Conservation (phyloP, 805 yeast species). For the Maudiozyma bulderi region DNA sequence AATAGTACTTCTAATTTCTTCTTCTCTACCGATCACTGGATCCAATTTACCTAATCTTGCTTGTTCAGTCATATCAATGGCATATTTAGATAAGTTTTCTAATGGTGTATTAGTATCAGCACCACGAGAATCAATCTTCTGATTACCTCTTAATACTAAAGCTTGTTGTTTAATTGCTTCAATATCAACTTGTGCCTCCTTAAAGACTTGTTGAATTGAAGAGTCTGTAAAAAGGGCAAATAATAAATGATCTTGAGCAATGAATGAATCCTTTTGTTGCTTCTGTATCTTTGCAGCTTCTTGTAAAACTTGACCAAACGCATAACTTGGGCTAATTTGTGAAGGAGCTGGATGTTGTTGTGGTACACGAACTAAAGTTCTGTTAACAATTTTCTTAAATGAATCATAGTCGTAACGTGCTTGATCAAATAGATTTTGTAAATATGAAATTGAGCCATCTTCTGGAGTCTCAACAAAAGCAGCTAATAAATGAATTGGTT, state of each 20-base stretch:
- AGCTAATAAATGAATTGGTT: constrained; percentile 85
- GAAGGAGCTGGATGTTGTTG: constrained; percentile 84
- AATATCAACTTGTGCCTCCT: constrained; percentile 57
- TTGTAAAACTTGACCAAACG: constrained; percentile 65
- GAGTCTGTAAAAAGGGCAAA: constrained; percentile 77
- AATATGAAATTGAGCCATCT: constrained; percentile 50
- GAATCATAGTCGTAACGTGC: constrained; percentile 81
- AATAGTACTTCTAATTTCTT: constrained; percentile 91
- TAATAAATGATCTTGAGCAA: constrained; percentile 90
- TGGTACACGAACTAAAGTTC: constrained; percentile 73
- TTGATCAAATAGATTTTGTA: constrained; percentile 74
- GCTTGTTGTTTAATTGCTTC: constrained; percentile 73
- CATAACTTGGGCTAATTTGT: constrained; percentile 63
- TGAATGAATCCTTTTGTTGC: constrained; percentile 81
- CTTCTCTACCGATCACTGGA: constrained; percentile 98
- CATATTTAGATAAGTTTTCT: constrained; percentile 83
- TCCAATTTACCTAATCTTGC: constrained; percentile 93
- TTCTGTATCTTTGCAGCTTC: constrained; percentile 69
- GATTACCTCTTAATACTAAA: constrained; percentile 74
- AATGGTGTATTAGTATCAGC: constrained; percentile 83
- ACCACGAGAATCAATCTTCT: constrained; percentile 83
- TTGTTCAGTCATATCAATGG: constrained; percentile 84
- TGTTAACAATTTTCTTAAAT: constrained; percentile 73
- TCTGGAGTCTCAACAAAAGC: constrained; percentile 66
- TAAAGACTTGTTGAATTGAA: constrained; percentile 58